Percentiles rank a stretch among this genome's conserved stretches.
phyloP scores from a whole-genome alignment of 192 early-diverging fungal species.

The Umbelopsis ramanniana region DNA sequence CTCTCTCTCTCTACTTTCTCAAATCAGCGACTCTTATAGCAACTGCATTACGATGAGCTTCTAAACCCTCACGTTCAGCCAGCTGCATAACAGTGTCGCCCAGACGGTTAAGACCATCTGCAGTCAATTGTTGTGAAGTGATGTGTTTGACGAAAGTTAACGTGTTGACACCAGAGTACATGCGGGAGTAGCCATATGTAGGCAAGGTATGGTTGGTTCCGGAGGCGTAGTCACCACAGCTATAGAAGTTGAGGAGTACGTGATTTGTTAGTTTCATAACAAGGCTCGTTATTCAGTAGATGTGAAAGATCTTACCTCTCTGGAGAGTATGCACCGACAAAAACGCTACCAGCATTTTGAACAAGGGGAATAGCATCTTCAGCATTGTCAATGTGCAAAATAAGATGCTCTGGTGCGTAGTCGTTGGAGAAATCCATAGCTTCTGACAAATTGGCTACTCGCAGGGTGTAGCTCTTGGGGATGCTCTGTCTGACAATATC shows the following conservation, averaged over 20 bases:
- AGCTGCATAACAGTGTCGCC: constrained; percentile 93
- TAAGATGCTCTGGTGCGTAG: constrained; percentile 98
- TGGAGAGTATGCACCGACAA: constrained; percentile 95
- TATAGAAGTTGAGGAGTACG: constrained; percentile 30
- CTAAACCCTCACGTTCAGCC: constrained; percentile 94
- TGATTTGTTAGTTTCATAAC: too few relatives aligned
- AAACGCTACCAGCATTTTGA: constrained; percentile 93
- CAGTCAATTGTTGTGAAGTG: constrained; percentile 89
- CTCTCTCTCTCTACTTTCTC: constrained; percentile 38
- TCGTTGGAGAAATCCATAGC: constrained; percentile 93
- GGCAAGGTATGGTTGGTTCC: constrained; percentile 99
- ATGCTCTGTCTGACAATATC: constrained; percentile 90
- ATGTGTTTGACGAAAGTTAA: constrained; percentile 97
- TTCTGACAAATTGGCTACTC: constrained; percentile 69
- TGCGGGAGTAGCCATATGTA: constrained; percentile 96
- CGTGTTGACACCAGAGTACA: constrained; percentile 99
- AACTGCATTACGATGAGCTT: constrained; percentile 97
- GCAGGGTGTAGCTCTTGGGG: constrained; percentile 81
- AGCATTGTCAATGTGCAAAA: constrained; percentile 87
- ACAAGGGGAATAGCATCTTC: constrained; percentile 66
- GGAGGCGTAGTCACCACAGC: constrained; percentile 98
- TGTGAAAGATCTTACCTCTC: constrained; percentile 67
- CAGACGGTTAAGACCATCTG: constrained; percentile 80
- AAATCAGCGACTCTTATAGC: constrained; percentile 81
- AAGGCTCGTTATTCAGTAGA: background rate